Evolutionary conservation across 129 eudicot genomes (phyloP).

Genomic region (Artemisia tridentata): DNA sequence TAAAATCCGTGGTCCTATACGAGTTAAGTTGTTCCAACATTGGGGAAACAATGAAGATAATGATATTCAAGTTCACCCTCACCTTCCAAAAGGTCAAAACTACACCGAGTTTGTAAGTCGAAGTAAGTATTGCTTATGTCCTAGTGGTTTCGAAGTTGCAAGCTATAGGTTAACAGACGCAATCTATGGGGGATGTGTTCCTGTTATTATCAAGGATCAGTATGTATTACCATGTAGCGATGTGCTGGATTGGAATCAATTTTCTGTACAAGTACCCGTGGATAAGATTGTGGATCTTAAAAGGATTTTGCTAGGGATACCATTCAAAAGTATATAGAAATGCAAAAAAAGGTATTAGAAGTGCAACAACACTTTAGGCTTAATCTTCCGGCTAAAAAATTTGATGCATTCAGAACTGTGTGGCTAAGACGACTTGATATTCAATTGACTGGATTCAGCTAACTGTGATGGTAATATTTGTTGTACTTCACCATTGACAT

Average conservation of each 20-base stretch:
- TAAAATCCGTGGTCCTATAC: not conserved
- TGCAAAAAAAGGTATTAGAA: slow-evolving; percentile 24
- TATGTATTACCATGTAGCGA: not conserved
- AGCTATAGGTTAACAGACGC: not conserved
- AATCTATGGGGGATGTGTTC: not conserved
- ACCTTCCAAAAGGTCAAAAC: slow-evolving; percentile 10
- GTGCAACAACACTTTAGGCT: slow-evolving; percentile 27
- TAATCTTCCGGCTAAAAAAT: not conserved
- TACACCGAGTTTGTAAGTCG: not conserved
- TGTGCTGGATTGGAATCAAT: slow-evolving; percentile 10
- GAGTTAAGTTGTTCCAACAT: not conserved
- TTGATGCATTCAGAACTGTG: slow-evolving; percentile 17
- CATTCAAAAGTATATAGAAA: not conserved
- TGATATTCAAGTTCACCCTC: not conserved
- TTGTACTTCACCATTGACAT: no score
- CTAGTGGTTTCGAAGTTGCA: not conserved
- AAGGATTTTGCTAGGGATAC: slow-evolving; percentile 5
- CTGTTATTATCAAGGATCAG: not conserved
- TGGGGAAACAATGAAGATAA: slow-evolving; percentile 7
- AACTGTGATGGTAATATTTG: no score
- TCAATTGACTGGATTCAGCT: not conserved
- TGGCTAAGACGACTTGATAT: not conserved
- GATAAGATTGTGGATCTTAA: not conserved
- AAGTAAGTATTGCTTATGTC: slow-evolving; percentile 10
- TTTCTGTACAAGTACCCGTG: slow-evolving; percentile 1